Conservation (phyloP, 345 rosid genomes). For the Excoecaria cochinchinensis region DNA sequence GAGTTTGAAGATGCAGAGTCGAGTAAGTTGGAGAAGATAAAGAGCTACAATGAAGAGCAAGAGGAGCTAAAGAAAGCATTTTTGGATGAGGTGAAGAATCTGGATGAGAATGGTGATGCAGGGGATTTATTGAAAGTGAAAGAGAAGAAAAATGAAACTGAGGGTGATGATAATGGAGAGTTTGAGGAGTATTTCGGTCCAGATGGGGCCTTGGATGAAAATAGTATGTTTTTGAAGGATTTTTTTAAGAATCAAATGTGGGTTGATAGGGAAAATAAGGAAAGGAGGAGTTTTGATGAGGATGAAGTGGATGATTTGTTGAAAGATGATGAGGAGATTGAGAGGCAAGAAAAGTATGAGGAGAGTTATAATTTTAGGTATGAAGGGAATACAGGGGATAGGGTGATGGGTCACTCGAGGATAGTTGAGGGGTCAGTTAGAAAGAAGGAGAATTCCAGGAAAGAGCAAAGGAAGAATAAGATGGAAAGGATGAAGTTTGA, state of each 20-base stretch:
- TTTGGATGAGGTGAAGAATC: conserved; percentile 61
- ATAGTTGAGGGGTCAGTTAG: conserved; percentile 76
- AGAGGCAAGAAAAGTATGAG: conserved; percentile 63
- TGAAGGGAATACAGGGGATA: conserved; percentile 54
- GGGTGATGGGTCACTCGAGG: conserved; percentile 72
- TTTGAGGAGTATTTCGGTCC: conserved; percentile 61
- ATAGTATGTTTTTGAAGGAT: conserved; percentile 56
- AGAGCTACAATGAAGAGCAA: conserved; percentile 57
- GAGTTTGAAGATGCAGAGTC: conserved; percentile 42
- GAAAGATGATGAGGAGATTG: too few relatives aligned
- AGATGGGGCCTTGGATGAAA: conserved; percentile 48
- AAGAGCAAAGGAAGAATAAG: conserved; percentile 67
- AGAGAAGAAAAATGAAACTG: conserved; percentile 32
- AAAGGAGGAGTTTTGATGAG: conserved; percentile 13
- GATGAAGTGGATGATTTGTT: conserved; percentile 45
- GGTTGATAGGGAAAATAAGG: conserved; percentile 48
- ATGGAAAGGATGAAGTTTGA: conserved; percentile 64
- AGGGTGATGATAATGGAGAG: conserved; percentile 28
- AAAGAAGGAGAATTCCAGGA: conserved; percentile 70
- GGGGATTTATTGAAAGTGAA: conserved; percentile 46
- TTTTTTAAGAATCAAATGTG: conserved; percentile 72
- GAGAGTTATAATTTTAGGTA: too few relatives aligned
- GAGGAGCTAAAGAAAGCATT: conserved; percentile 61
- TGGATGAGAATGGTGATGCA: conserved; percentile 35
- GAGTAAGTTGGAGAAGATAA: background rate